These are phyloP conservation scores for Fusarium solani-melongenae DNA, from an alignment of 2,329 filamentous ascomycete genomes.

Conservation along the genomic window DNA sequence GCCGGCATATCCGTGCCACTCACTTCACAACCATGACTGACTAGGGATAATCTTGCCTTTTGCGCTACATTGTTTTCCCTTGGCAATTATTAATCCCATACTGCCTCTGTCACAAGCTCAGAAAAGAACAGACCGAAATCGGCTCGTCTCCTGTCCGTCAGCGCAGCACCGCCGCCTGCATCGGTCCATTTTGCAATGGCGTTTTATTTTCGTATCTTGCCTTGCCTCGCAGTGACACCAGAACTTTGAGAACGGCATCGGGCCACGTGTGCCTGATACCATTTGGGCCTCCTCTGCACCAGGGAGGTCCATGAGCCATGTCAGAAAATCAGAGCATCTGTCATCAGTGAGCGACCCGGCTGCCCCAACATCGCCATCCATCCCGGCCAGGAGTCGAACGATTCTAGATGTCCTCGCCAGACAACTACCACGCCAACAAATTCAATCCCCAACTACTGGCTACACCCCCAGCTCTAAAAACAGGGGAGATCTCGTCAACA, in stretches of 20 bases:
- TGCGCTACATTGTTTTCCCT: background rate
- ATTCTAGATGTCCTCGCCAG: slow-evolving; percentile 28
- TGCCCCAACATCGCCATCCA: slow-evolving; percentile 24
- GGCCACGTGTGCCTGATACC: slow-evolving; percentile 3
- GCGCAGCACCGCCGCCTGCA: background rate
- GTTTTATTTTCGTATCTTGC: background rate
- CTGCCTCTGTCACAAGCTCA: background rate
- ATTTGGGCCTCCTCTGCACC: background rate
- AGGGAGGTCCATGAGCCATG: slow-evolving; percentile 9
- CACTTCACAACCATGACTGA: background rate
- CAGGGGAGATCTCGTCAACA: slow-evolving; percentile 7
- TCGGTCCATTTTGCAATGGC: background rate
- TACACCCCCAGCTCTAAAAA: slow-evolving; percentile 2
- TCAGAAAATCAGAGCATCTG: slow-evolving; percentile 39
- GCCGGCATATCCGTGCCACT: slow-evolving; percentile 4
- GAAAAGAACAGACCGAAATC: background rate
- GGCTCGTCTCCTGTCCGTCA: background rate
- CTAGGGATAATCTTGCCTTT: background rate
- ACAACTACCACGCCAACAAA: slow-evolving; percentile 36
- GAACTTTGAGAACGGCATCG: background rate
- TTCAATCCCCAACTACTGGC: slow-evolving; percentile 18
- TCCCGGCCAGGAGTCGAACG: slow-evolving; percentile 34
- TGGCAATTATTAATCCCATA: slow-evolving; percentile 8
- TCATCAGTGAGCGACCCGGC: background rate
- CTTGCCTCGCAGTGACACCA: background rate